These are phyloP conservation scores for Alternaria infectoria DNA, from an alignment of 2,329 filamentous ascomycete genomes.

Conservation along the genomic window DNA sequence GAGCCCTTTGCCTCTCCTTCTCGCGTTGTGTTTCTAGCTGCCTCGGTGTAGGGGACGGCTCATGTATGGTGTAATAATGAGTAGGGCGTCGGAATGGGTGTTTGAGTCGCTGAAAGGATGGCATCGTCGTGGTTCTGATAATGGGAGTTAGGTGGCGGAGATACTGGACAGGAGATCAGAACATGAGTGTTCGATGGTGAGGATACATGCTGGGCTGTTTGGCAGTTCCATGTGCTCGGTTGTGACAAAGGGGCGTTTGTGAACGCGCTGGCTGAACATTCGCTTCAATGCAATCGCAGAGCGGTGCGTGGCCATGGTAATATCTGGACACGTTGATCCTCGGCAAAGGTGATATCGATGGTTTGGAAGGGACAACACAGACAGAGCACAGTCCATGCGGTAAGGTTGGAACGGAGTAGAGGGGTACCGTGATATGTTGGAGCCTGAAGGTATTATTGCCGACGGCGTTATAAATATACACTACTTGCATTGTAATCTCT, in stretches of 20 bases:
- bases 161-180: background rate
- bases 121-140: conserved; percentile 7
- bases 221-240: conserved; percentile 3
- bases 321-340: background rate
- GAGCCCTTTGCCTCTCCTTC: background rate
- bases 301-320: background rate
- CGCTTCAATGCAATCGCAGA: conserved; percentile 1
- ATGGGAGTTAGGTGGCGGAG: background rate
- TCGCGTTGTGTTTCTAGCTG: background rate
- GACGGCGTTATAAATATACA: conserved; percentile 18
- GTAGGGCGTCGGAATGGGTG: conserved; percentile 14
- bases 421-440: conserved; percentile 1
- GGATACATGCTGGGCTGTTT: conserved; percentile 5
- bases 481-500: conserved; percentile 19
- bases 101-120: conserved; percentile 16
- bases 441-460: conserved; percentile 8
- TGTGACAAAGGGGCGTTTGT: conserved; percentile 20
- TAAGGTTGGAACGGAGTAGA: background rate
- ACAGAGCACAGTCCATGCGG: background rate
- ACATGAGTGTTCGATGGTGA: background rate
- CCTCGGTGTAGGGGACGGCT: background rate
- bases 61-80: background rate
- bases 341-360: background rate
- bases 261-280: conserved; percentile 8
- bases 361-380: background rate